These are phyloP conservation scores for Vanilla planifolia DNA, from an alignment of 106 monocot genomes.

Conservation along the genomic window DNA sequence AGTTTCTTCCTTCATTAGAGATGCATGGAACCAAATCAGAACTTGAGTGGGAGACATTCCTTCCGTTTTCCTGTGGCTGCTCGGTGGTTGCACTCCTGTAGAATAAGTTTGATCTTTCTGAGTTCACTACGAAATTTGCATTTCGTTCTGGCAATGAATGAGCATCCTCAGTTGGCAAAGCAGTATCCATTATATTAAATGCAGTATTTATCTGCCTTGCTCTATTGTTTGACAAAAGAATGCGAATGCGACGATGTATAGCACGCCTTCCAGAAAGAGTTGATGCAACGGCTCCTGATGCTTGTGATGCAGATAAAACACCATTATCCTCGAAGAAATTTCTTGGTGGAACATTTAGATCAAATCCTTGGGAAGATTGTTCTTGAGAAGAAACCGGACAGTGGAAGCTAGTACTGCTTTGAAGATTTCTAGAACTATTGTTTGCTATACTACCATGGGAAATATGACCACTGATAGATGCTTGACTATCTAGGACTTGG, in stretches of 20 bases:
- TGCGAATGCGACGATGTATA: constrained; percentile 46
- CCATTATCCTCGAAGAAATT: constrained; percentile 17
- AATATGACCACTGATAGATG: constrained; percentile 2
- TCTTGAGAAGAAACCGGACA: constrained; percentile 9
- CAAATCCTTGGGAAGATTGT: constrained; percentile 30
- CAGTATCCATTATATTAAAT: background rate
- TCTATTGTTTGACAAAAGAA: constrained; percentile 44
- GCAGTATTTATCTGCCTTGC: constrained; percentile 17
- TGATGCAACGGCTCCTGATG: constrained; percentile 33
- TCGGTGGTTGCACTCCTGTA: background rate
- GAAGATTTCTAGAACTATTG: background rate
- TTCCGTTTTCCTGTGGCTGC: constrained; percentile 9
- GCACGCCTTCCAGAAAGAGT: constrained; percentile 62
- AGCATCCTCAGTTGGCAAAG: constrained; percentile 1
- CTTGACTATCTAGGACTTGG: constrained; percentile 18
- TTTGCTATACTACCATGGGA: constrained; percentile 1
- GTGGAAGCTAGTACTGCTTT: background rate
- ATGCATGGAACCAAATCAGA: constrained; percentile 16
- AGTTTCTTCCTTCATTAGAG: constrained; percentile 22
- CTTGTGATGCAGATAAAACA: constrained; percentile 20
- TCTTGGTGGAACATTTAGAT: constrained; percentile 35
- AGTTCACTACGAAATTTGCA: background rate
- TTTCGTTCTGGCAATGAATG: constrained; percentile 9
- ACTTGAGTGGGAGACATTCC: constrained; percentile 9
- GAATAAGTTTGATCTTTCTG: constrained; percentile 1